Evolutionary conservation across 768 basidiomycete genomes (phyloP).

Genomic region (Cystobasidium tubakii): DNA sequence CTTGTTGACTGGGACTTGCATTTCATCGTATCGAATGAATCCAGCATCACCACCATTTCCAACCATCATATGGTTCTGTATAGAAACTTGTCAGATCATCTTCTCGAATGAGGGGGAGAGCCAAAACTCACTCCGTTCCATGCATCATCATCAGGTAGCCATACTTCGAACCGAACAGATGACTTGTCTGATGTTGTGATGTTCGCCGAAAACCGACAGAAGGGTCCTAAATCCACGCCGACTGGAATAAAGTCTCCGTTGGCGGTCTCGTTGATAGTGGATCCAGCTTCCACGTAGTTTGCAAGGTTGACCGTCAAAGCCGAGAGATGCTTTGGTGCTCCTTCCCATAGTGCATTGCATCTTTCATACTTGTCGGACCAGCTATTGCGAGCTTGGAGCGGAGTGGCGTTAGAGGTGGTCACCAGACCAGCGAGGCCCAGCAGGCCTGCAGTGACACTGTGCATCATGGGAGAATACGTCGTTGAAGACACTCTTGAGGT

Average conservation of each 20-base stretch:
- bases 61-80: constrained; percentile 33
- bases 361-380: neutral
- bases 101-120: no score
- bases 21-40: constrained; percentile 39
- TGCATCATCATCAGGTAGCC: constrained; percentile 33
- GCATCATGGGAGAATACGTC: no score
- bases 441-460: neutral
- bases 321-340: constrained; percentile 27
- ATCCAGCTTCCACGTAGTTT: constrained; percentile 33
- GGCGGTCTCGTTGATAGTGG: neutral
- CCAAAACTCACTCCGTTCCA: constrained; percentile 35
- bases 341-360: constrained; percentile 34
- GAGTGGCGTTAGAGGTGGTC: neutral
- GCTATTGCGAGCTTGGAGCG: neutral
- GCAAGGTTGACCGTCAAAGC: constrained; percentile 38
- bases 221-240: constrained; percentile 30
- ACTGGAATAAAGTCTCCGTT: constrained; percentile 33
- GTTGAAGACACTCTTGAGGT: no score
- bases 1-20: constrained; percentile 35
- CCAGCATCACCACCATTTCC: constrained; percentile 41
- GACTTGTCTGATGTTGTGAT: constrained; percentile 40
- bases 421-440: neutral
- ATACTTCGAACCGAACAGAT: constrained; percentile 42
- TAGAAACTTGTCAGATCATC: neutral
- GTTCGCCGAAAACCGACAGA: constrained; percentile 43